Base-by-base conservation (phyloP, 2,329 filamentous ascomycete genomes). In the Periconia sp. region DNA sequence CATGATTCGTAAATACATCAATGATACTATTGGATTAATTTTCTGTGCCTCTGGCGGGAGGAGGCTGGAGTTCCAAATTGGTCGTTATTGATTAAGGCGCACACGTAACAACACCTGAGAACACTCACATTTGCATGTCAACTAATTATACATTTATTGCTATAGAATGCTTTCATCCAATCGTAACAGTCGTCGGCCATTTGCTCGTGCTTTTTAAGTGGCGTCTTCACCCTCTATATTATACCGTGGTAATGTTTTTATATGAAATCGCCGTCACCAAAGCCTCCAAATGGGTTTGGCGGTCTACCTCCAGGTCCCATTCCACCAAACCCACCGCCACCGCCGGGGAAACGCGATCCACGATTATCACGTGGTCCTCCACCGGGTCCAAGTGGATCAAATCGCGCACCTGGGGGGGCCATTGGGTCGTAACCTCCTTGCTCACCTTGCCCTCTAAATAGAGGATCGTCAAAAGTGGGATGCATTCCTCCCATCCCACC, bases 381-480 rank as follows among this genome's bases (percentile, higher is more conserved):
- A 15, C 77, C 77, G 19, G 83, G 82, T 59, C 82, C 81, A 0
- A 92, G 76, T 2, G 93, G 93, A 77, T 97, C 94, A 77, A 91
- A 97, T 59, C 94, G 81, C n/a, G 92, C 88, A 1, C 94, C 94
- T 1, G 91, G 92, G 5, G 94, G 94, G 27, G 85, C 87, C 69
- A 87, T 88, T 1, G 88, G 86, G 67, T 92, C 83, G 65, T 83
- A 88, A 0, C 77, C 79, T 30, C 67, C 68, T 14, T 74, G 73
- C 14, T 76, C 74, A 1, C 79, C 81, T 7, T 77, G 77, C 0
- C 87, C 88, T 6, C 82, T 82, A 69, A 96, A 96, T 45, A 97
- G 74, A 7, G 91, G 91, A 68, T 97, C 92, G 64, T 96, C 91
- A 70, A 96, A 94, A 0, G 92, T 96, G 1, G 94, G 94, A 74